Percentiles rank a stretch among this genome's conserved stretches.
Evolutionary conservation across 2,329 filamentous ascomycete genomes (phyloP).

Genomic region (Lecanosticta acicola): DNA sequence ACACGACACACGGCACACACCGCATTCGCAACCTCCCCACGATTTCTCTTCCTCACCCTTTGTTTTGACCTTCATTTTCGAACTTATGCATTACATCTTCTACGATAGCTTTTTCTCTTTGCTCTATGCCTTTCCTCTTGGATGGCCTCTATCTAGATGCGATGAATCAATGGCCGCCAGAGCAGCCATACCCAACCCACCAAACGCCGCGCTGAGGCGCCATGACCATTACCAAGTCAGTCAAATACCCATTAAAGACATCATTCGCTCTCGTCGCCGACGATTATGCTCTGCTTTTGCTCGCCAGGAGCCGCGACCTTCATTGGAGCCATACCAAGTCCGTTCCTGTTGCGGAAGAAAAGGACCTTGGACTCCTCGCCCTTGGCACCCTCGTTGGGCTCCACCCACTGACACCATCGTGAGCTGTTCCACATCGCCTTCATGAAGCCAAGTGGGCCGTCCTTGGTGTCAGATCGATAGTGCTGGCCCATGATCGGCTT

Average conservation of each 20-base stretch:
- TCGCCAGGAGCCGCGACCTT: conserved; percentile 20
- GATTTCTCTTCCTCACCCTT: neutral
- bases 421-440: conserved; percentile 73
- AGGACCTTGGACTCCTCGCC: conserved; percentile 78
- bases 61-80: neutral
- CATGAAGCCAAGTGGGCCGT: conserved; percentile 76
- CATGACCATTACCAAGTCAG: conserved; percentile 4
- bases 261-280: conserved; percentile 17
- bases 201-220: conserved; percentile 20
- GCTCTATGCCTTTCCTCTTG: conserved; percentile 1
- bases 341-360: conserved; percentile 95
- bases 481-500: conserved; percentile 91
- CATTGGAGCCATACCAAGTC: conserved; percentile 60
- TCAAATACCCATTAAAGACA: too few relatives aligned
- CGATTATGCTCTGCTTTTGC: conserved; percentile 13
- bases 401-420: conserved; percentile 93
- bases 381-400: conserved; percentile 75
- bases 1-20: neutral
- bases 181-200: neutral
- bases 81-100: conserved; percentile 1
- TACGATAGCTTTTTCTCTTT: conserved; percentile 1
- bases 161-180: neutral
- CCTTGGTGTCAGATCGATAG: conserved; percentile 78
- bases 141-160: conserved; percentile 1
- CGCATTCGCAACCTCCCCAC: too few relatives aligned